Evolutionary conservation across 306 rosid species (phyloP).

Genomic region (Castanea crenata): DNA sequence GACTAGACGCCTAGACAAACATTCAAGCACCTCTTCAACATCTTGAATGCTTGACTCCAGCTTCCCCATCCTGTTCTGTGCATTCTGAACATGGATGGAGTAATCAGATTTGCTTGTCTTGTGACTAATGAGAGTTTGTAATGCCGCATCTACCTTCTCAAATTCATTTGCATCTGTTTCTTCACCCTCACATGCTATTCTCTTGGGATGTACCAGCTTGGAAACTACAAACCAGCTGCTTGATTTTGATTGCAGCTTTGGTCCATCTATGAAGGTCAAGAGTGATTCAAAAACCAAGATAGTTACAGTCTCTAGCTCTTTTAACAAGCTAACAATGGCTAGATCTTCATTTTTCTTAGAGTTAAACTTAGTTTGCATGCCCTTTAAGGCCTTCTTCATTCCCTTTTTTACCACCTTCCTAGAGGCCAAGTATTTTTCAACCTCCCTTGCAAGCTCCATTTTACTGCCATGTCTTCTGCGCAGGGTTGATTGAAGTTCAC

Average conservation of each 20-base stretch:
- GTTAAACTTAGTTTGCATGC: slow-evolving; percentile 6
- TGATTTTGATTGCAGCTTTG: slow-evolving; percentile 4
- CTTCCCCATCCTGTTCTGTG: slow-evolving; percentile 14
- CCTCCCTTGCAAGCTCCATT: slow-evolving; percentile 12
- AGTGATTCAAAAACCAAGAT: slow-evolving; percentile 12
- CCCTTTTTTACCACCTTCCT: slow-evolving; percentile 35
- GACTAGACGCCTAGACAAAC: slow-evolving; percentile 20
- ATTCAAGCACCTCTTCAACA: slow-evolving; percentile 20
- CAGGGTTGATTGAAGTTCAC: slow-evolving; percentile 14
- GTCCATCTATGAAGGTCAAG: slow-evolving; percentile 9
- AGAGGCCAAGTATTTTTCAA: slow-evolving; percentile 23
- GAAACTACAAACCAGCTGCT: slow-evolving; percentile 13
- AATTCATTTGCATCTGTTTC: slow-evolving; percentile 22
- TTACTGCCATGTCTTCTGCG: slow-evolving; percentile 9
- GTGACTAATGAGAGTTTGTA: slow-evolving; percentile 5
- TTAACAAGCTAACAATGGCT: slow-evolving; percentile 19
- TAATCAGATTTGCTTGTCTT: slow-evolving; percentile 1
- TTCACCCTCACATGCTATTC: slow-evolving; percentile 10
- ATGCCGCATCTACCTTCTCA: slow-evolving; percentile 15
- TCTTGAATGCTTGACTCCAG: slow-evolving; percentile 24
- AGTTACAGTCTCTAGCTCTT: slow-evolving; percentile 26
- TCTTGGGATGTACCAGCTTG: slow-evolving; percentile 26
- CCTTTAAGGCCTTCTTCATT: slow-evolving; percentile 21
- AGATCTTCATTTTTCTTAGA: neutral
- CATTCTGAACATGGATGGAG: neutral